A percentile compares a stretch with the other conserved stretches of the same genome.
Evolutionary conservation across 23 red algal genomes (phyloP).

Genomic region (Gracilaria gracilis): DNA sequence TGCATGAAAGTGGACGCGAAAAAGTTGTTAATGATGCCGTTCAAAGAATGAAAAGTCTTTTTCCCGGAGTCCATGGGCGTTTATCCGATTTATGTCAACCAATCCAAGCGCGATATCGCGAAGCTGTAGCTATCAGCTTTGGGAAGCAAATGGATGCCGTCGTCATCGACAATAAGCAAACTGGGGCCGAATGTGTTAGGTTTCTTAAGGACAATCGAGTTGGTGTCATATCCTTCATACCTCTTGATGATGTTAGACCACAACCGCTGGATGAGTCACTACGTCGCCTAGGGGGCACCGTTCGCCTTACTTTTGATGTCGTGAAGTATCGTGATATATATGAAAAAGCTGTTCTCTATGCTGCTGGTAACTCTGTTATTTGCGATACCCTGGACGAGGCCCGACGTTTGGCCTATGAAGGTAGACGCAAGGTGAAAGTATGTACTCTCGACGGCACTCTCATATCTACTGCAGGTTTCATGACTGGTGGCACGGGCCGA

Average conservation of each 20-base stretch:
- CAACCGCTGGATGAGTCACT: slow-evolving; percentile 86
- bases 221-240: slow-evolving; percentile 91
- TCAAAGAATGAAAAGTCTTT: slow-evolving; percentile 84
- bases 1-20: slow-evolving; percentile 71
- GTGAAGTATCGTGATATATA: slow-evolving; percentile 78
- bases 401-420: slow-evolving; percentile 67
- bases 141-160: slow-evolving; percentile 93
- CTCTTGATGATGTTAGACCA: slow-evolving; percentile 82
- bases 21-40: slow-evolving; percentile 72
- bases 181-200: slow-evolving; percentile 90
- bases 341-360: slow-evolving; percentile 87
- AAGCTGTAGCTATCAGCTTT: slow-evolving; percentile 88
- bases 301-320: slow-evolving; percentile 87
- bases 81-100: slow-evolving; percentile 91
- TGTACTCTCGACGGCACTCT: slow-evolving; percentile 95
- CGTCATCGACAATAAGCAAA: slow-evolving; percentile 90
- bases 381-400: slow-evolving; percentile 98
- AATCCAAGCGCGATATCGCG: slow-evolving; percentile 84
- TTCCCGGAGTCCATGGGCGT: slow-evolving; percentile 90
- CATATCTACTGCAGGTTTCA: slow-evolving; percentile 93
- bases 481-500: slow-evolving; percentile 84
- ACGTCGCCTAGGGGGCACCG: slow-evolving; percentile 86
- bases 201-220: slow-evolving; percentile 96
- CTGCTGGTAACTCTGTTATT: slow-evolving; percentile 83
- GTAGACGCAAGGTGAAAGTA: slow-evolving; percentile 74